Percentiles rank a stretch among this genome's conserved stretches.
Evolutionary conservation across 2,329 filamentous ascomycete genomes (phyloP).

Genomic region (Coleophoma crateriformis): DNA sequence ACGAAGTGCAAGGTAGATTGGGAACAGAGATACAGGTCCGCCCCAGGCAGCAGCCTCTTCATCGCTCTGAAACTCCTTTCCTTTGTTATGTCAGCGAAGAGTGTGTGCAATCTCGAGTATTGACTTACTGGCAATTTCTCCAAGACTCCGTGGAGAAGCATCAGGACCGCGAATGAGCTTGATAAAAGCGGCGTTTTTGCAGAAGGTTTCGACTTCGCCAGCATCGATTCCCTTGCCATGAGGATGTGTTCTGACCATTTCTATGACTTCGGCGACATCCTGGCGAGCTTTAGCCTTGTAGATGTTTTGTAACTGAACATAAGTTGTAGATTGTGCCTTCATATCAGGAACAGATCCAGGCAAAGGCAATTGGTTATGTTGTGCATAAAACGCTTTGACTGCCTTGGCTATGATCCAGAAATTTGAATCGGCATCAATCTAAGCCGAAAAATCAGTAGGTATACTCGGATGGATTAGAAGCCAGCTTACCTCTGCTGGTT

Average conservation of each 20-base stretch:
- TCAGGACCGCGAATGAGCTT: slow-evolving; percentile 64
- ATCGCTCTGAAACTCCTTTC: slow-evolving; percentile 48
- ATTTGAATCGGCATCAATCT: slow-evolving; percentile 46
- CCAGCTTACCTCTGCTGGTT: slow-evolving; percentile 46
- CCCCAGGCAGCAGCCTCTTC: slow-evolving; percentile 35
- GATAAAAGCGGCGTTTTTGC: slow-evolving; percentile 90
- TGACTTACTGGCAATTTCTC: slow-evolving; percentile 19
- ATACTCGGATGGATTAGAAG: slow-evolving; percentile 20
- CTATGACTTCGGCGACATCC: slow-evolving; percentile 71
- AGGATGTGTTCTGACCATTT: slow-evolving; percentile 48
- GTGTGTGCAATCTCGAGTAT: background rate
- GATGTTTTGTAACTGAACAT: slow-evolving; percentile 84
- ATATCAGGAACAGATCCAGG: slow-evolving; percentile 90
- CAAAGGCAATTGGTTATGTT: slow-evolving; percentile 70
- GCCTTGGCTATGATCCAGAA: slow-evolving; percentile 91
- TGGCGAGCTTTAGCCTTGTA: slow-evolving; percentile 84
- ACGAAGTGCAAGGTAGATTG: slow-evolving; percentile 63
- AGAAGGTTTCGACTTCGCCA: slow-evolving; percentile 82
- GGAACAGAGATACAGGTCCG: slow-evolving; percentile 49
- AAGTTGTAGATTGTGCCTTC: slow-evolving; percentile 89
- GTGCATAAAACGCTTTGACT: slow-evolving; percentile 68
- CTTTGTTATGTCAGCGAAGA: slow-evolving; percentile 32
- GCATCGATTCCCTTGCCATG: slow-evolving; percentile 52
- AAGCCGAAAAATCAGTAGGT: background rate
- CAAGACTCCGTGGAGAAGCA: slow-evolving; percentile 11